Evolutionary conservation across 1,284 basidiomycete genomes (phyloP), one percentile per base, ranked within the genome.

Genomic region (Marasmius fiardii): DNA sequence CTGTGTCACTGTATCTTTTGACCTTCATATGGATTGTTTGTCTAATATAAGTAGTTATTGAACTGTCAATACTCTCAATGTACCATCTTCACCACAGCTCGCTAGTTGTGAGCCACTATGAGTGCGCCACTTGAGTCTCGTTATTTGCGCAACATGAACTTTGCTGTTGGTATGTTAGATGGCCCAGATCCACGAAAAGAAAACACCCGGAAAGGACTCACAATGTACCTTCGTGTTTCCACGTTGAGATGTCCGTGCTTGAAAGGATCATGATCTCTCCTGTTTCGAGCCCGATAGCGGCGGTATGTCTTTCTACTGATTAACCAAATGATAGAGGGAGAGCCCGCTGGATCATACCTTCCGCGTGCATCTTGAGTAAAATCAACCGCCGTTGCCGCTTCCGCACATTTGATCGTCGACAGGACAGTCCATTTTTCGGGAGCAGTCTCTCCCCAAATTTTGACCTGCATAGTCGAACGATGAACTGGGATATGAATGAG

Each of bases 1-100:
- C 68, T 66, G 73, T 60, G 75, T 69, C 78, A 81, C 78, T 90
- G 86, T 90, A 88, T 88, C 47, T 72, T 72, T 74, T 71, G 67
- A 70, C 74, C 77, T 72, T 70, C 68, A 73, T 72, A 67, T 74
- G 74, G 68, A 66, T 65, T 61, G 68, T 53, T 56, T 54, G 56
- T 59, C 31, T 57, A 61, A 61, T 55, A 51, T 59, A n/a, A n/a
- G n/a, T n/a, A 57, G 45, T 53, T 67, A 71, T 64, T 72, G 76
- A 73, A 90, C 77, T 68, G 72, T 74, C 71, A 83, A 72, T 77
- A 91, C 77, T 72, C 81, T 87, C 74, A 90, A 72, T 76, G 86
- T 86, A 75, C 88, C 85, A 77, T 92, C 90, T 75, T 92, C 89
- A 70, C 88, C 88, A 60, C 78, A 79, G 53, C 77, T 78, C 51